Percentiles rank a stretch among this genome's conserved stretches.
phyloP scores from a whole-genome alignment of 352 stramenopile genomes.

The Phytopythium chamaehyphon region DNA sequence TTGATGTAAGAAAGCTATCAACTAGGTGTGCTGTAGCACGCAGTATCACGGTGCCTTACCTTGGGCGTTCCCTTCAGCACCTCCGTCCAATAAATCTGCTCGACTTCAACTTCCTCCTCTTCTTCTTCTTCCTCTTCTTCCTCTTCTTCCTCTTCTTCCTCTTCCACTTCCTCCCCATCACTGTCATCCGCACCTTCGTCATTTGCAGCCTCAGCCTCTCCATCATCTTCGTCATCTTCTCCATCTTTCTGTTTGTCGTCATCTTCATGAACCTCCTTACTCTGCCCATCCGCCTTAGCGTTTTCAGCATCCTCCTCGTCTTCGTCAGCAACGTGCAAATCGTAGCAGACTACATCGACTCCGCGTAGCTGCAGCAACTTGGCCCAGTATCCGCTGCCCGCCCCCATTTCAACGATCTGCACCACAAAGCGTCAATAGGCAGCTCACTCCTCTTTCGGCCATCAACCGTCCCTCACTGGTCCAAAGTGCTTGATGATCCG shows the following conservation, averaged over 20 bases:
- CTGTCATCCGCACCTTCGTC: too few relatives aligned
- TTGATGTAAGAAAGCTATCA: neutral
- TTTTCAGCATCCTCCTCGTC: constrained; percentile 25
- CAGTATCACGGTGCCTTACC: too few relatives aligned
- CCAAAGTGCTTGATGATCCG: constrained; percentile 90
- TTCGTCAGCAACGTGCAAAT: constrained; percentile 69
- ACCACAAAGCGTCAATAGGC: constrained; percentile 8
- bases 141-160: constrained; percentile 9
- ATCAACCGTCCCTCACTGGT: constrained; percentile 43
- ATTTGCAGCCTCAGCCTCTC: constrained; percentile 13
- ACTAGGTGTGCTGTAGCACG: neutral
- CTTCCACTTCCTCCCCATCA: constrained; percentile 12
- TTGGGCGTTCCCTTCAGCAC: constrained; percentile 68
- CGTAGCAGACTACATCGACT: constrained; percentile 86
- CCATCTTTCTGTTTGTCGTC: constrained; percentile 12
- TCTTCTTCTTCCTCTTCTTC: constrained; percentile 28
- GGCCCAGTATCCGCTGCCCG: constrained; percentile 89
- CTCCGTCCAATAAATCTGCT: constrained; percentile 87
- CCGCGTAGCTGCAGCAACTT: constrained; percentile 66
- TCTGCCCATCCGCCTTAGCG: constrained; percentile 12
- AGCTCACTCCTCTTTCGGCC: constrained; percentile 1
- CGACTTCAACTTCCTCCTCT: constrained; percentile 69
- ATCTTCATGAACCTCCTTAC: constrained; percentile 4
- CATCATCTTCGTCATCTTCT: constrained; percentile 23
- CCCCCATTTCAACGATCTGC: constrained; percentile 90